Base-by-base conservation (phyloP, 306 rosid genomes). In the Prunus campanulata region DNA sequence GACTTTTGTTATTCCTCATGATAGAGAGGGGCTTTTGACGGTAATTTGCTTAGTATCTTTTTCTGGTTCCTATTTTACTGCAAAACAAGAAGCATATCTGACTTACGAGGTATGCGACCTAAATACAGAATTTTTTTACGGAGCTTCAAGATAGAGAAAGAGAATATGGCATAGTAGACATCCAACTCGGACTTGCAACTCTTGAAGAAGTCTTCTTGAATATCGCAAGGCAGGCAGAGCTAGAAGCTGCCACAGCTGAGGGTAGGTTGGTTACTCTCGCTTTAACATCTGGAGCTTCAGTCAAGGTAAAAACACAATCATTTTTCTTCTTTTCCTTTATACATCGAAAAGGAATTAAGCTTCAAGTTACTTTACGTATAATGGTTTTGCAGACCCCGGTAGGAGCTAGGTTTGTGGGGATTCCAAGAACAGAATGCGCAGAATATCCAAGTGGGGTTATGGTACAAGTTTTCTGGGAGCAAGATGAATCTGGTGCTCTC, bases 201-300 rank as follows among this genome's bases (percentile, higher is more conserved):
- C 97, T 95, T 2, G 96, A 90, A 83, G 97, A 90, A 87, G 98
- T 92, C 57, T 92, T 92, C 90, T 83, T 92, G 85, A 95, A 87
- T 68, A 88, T 92, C n/a, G 97, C 97, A 46, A 85, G 76, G 79
- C 89, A 86, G 57, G 97, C 98, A 47, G 96, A 91, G 90, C 87
- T 91, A 73, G 97, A 94, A 78, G 81, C 72, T 62, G 98, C 98
- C 70, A 78, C 86, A 70, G 95, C 89, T 30, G 96, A 90, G 77
- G 96, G 93, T 81, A 85, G 84, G 57, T 20, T 83, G 71, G 87
- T 75, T 4, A 86, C 87, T 48, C 82, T 94, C 57, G 85, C 86
- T 50, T 86, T 94, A 78, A 74, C 88, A 78, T 91, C 93, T 20
- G 97, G 96, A 55, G 81, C 79, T 63, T 84, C 87, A 11, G 83